Conservation (phyloP, 164 flowering plant species). For the Echeveria elegans region DNA sequence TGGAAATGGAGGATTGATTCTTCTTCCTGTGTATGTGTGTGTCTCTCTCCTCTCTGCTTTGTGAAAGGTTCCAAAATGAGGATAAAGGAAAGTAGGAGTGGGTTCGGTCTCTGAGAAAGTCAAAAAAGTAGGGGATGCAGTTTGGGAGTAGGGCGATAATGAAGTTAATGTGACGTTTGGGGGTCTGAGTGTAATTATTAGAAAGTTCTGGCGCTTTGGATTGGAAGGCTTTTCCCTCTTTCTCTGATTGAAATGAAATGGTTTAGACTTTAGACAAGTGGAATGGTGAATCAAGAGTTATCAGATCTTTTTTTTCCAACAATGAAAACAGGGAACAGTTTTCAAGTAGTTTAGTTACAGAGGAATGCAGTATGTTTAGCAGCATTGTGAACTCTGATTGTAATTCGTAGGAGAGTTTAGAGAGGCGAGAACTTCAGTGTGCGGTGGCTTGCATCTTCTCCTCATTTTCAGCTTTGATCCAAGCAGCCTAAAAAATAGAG, state of each 20-base stretch:
- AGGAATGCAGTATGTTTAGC: background rate
- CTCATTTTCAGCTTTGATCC: conserved; percentile 86
- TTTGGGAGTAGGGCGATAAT: background rate
- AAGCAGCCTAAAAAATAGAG: conserved; percentile 58
- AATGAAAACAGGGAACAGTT: background rate
- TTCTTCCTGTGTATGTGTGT: background rate
- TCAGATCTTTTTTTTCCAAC: background rate
- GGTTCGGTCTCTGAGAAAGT: background rate
- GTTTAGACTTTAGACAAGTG: background rate
- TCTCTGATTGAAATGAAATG: background rate
- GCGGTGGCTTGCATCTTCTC: conserved; percentile 34
- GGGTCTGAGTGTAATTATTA: background rate
- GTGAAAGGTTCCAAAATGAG: background rate
- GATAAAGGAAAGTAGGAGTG: background rate
- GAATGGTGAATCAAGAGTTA: background rate
- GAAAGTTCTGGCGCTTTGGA: too few species aligned
- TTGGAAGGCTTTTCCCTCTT: background rate
- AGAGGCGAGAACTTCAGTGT: background rate
- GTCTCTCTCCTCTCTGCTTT: background rate
- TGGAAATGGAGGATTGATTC: background rate
- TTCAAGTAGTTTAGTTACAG: background rate
- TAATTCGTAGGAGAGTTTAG: background rate
- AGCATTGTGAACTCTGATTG: too few species aligned
- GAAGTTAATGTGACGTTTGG: background rate
- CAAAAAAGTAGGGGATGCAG: conserved; percentile 3